Evolutionary conservation across 495 filamentous ascomycete genomes (phyloP), one percentile per base, ranked within the genome.

Genomic region (Penicillium psychrofluorescens): DNA sequence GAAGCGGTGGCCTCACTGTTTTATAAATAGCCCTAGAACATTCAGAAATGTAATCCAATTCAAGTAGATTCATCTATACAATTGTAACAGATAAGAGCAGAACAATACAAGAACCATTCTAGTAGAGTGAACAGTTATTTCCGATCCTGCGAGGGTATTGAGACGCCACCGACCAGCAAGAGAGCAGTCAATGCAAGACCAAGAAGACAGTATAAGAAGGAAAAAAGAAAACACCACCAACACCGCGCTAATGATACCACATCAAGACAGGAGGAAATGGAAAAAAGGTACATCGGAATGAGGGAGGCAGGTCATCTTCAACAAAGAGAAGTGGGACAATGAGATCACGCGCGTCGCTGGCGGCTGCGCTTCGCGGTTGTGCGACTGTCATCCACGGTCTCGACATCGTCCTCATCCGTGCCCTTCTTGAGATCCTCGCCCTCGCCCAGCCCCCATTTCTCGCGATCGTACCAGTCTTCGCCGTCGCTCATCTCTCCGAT

Each of bases 401-500:
- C 86, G 41, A 88, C 83, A 50, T 95, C 90, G 43, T 95, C 90
- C 51, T 95, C 90, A 44, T 95, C 88, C 41, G 86, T 81, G 2
- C 90, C 90, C 60, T 96, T 96, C 61, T 87, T 88, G 11, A 96
- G 70, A 58, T 89, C 85, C 51, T 88, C 86, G 4, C 64, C 67
- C 32, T 70, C 66, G 2, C 82, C 82, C 35, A 96, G 61, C 3
- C 81, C 81, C 90, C 88, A 95, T 70, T 85, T 84, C 56, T 92
- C 87, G 44, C 79, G 80, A 56, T 96, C 90, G 60, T 94, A 94
- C 89, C 90, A 96, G 58, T 96, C 90, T 67, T 96, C 90, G 3
- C 88, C 88, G 55, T 96, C 90, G 30, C 85, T 90, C 80, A 95
- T 69, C 41, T 84, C 78, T 2, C 88, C 89, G 16, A 85, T 76